phyloP scores from a whole-genome alignment of 345 rosid species.

The Eutrema japonicum region DNA sequence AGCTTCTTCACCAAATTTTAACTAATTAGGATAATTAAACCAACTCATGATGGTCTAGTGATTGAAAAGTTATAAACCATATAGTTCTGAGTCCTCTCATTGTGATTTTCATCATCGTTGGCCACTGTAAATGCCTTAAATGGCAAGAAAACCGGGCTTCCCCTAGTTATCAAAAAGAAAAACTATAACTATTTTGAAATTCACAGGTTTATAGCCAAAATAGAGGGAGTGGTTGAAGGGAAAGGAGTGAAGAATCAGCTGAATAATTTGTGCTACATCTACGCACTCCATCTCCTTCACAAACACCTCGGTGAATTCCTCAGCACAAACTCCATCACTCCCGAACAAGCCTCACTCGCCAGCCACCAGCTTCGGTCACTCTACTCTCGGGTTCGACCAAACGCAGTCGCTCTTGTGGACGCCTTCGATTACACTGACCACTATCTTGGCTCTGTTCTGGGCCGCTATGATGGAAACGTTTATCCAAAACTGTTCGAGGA shows the following conservation, averaged over 20 bases:
- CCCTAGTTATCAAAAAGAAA: too few species aligned
- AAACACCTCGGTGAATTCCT: conserved; percentile 80
- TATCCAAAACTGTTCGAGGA: conserved; percentile 78
- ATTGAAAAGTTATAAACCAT: neutral
- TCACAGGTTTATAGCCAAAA: conserved; percentile 75
- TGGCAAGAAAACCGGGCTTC: too few species aligned
- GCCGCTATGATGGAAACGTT: conserved; percentile 81
- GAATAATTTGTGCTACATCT: conserved; percentile 59
- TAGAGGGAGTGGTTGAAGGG: conserved; percentile 62
- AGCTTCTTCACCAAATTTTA: conserved; percentile 10
- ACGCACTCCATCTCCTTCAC: conserved; percentile 67
- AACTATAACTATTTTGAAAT: neutral
- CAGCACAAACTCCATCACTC: conserved; percentile 63
- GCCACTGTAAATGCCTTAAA: too few species aligned
- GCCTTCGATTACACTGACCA: conserved; percentile 78
- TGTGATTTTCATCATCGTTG: too few species aligned
- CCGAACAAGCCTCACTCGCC: conserved; percentile 73
- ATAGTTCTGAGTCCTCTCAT: too few species aligned
- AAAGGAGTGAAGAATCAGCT: conserved; percentile 72
- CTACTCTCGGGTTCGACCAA: conserved; percentile 75
- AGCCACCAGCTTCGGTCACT: conserved; percentile 68
- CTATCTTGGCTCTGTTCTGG: conserved; percentile 71
- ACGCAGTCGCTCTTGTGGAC: conserved; percentile 78
- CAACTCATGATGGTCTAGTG: neutral
- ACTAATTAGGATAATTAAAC: neutral